Evolutionary conservation across 805 yeast species (phyloP), one percentile per base, ranked within the genome.

Genomic region (Tetrapisispora fleetii): DNA sequence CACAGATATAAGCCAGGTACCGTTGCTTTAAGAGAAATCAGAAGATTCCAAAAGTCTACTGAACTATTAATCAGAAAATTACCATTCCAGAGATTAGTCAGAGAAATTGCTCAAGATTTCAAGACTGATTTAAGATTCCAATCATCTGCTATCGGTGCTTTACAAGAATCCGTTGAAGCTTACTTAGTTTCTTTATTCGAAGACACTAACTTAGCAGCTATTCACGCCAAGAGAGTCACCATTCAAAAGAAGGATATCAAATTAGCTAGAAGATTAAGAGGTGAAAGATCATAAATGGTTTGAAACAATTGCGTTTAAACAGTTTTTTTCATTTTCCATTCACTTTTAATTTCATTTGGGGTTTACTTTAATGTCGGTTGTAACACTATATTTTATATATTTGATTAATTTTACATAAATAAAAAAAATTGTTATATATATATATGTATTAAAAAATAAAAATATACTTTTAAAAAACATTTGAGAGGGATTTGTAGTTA

Each of bases 151-250:
- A 85, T 91, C 58, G 90, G 95, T 74, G 98, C 98, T 60, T 77
- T 91, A 63, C 98, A 91, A 73, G 99, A 91, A 76, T 90, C 98
- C 55, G 96, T 91, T 56, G 99, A 91, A 78, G 96, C 97, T 65
- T 91, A 88, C 80, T 78, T 93, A 64, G 96, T 91, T 48, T 87
- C 96, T 53, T 74, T 91, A 65, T 91, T 91, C 63, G 97, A 91
- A 77, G 98, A 91, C 73, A 91, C 98, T 58, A 90, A 90, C 79
- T 80, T 91, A 77, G 91, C 97, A 76, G 97, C 97, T 57, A 87
- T 89, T 60, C 99, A 91, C 74, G 99, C 98, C 65, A 91, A 91
- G 82, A 85, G 99, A 76, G 98, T 91, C 62, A 91, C 99, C 57
- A 88, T 91, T 67, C 96, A 88, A 80, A 90, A 89, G 87, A 90